Base-by-base conservation (phyloP, 768 basidiomycete genomes). In the Rhizopogon vulgaris region DNA sequence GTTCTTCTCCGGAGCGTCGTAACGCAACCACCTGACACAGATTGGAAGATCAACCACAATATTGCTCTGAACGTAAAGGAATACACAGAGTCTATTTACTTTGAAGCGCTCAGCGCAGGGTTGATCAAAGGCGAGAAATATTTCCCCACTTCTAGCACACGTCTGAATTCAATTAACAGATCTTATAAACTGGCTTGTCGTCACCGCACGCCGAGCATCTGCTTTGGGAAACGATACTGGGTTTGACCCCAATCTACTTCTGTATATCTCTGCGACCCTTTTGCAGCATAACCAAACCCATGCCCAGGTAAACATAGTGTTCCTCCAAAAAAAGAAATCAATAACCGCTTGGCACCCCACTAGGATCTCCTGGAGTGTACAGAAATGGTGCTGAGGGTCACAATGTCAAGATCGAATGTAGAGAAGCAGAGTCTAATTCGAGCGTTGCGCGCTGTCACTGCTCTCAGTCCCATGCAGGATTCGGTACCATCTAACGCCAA, bases 341-440 rank as follows among this genome's bases (percentile, higher is more conserved):
- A 32, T 32, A 24, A 27, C 48, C 39, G 27, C 42, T 32, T 38
- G 17, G 14, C 41, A 86, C 24, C n/a, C 10, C 28, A 41, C 17
- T n/a, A 55, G 87, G 84, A 85, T 37, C 62, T 90, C 42, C 60
- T 88, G 10, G 57, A 69, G 2, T 79, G 76, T 57, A 59, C 76
- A n/a, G 85, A 87, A 54, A 79, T 76, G 3, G 69, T 82, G n/a
- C 66, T 90, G 18, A 74, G 85, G 41, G 73, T 75, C 2, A 66
- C 73, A 12, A 60, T 86, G 46, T 71, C 71, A 36, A 75, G 84
- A 49, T 74, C 81, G 52, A 54, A 65, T 54, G 47, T 59, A 15
- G 46, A 49, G 17, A 55, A 56, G 41, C 53, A 59, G 39, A 41
- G 48, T 37, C 41, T 59, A 25, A 24, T 48, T n/a, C 27, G 54